These are phyloP conservation scores for Pseudopithomyces maydicus DNA, from an alignment of 2,329 filamentous ascomycete species.

Conservation along the genomic window DNA sequence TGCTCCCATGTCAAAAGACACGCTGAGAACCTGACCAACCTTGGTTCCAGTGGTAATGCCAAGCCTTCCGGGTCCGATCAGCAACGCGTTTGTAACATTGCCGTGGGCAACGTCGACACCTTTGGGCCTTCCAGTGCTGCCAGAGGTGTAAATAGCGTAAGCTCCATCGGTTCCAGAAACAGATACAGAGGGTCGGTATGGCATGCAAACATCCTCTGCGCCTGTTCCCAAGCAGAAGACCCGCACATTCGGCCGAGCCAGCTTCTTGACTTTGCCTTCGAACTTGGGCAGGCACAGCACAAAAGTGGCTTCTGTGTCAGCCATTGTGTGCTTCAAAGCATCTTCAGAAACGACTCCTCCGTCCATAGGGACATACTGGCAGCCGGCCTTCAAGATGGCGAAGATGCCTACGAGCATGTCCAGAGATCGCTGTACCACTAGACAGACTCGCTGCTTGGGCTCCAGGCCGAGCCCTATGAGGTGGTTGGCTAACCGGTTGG, in stretches of 20 bases:
- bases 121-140: conserved; percentile 63
- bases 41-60: conserved; percentile 56
- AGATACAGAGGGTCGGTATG: conserved; percentile 19
- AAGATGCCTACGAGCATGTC: conserved; percentile 64
- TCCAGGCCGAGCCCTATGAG: conserved; percentile 33
- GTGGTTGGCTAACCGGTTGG: conserved; percentile 38
- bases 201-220: conserved; percentile 19
- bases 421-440: conserved; percentile 60
- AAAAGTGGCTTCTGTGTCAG: conserved; percentile 52
- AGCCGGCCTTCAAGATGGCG: conserved; percentile 61
- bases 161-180: conserved; percentile 31
- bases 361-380: conserved; percentile 65
- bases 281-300: conserved; percentile 54
- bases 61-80: conserved; percentile 57
- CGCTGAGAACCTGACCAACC: conserved; percentile 62
- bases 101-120: conserved; percentile 63
- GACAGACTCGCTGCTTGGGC: conserved; percentile 54
- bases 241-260: conserved; percentile 16
- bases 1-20: conserved; percentile 66
- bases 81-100: conserved; percentile 61
- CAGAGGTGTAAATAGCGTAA: conserved; percentile 59
- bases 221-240: conserved; percentile 22
- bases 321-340: conserved; percentile 54
- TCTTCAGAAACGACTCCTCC: conserved; percentile 49
- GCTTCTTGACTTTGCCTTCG: conserved; percentile 28